These are phyloP conservation scores for Aspergillus calidoustus DNA, from an alignment of 2,329 filamentous ascomycete species.

Conservation along the genomic window DNA sequence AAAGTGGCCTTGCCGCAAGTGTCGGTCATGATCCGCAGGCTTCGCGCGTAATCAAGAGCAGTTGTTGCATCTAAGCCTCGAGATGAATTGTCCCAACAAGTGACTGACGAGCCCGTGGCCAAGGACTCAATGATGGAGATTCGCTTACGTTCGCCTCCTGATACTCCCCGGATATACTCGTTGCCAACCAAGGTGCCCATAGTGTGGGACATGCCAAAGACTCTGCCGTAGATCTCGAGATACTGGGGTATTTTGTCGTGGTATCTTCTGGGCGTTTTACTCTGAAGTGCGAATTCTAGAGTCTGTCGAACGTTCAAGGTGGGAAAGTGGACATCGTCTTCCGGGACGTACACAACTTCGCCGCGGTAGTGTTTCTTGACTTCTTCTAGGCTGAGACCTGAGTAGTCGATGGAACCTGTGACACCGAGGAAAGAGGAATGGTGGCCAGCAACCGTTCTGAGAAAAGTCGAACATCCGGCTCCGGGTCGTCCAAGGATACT, in stretches of 20 bases:
- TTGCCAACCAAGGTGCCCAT: slow-evolving; percentile 69
- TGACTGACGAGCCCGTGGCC: slow-evolving; percentile 69
- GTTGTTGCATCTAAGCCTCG: slow-evolving; percentile 74
- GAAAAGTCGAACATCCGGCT: slow-evolving; percentile 72
- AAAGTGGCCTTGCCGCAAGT: slow-evolving; percentile 69
- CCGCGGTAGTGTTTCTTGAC: slow-evolving; percentile 69
- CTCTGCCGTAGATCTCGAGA: slow-evolving; percentile 68
- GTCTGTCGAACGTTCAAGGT: slow-evolving; percentile 74
- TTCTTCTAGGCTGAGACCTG: slow-evolving; percentile 66
- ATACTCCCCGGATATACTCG: slow-evolving; percentile 62
- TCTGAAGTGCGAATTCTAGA: slow-evolving; percentile 70
- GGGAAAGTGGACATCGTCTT: slow-evolving; percentile 74
- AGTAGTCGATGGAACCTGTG: slow-evolving; percentile 70
- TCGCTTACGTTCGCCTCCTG: slow-evolving; percentile 75
- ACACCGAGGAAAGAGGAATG: slow-evolving; percentile 66
- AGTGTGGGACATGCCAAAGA: slow-evolving; percentile 75
- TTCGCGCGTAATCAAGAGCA: slow-evolving; percentile 72
- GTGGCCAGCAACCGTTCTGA: slow-evolving; percentile 72
- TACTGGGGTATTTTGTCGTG: slow-evolving; percentile 66
- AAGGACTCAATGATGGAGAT: slow-evolving; percentile 75
- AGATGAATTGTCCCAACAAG: slow-evolving; percentile 77
- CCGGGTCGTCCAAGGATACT: slow-evolving; percentile 69
- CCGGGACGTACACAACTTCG: slow-evolving; percentile 73
- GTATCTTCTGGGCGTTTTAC: slow-evolving; percentile 69
- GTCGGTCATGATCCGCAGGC: slow-evolving; percentile 70